phyloP scores from a whole-genome alignment of 108 stramenopile genomes.

The Fistulifera pelliculosa region DNA sequence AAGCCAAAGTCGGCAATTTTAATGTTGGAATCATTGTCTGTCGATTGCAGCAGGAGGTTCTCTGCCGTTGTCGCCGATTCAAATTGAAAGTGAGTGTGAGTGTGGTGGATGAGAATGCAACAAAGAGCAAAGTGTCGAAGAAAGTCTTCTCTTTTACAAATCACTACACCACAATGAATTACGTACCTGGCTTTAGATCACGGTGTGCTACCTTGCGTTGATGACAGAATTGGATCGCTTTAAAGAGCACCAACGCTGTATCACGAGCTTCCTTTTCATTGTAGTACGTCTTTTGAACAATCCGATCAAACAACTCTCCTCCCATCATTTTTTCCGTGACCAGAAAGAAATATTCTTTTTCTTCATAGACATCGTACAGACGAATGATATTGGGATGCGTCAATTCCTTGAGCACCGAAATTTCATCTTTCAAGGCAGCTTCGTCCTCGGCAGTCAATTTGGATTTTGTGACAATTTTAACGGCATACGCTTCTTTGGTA shows the following conservation, averaged over 20 bases:
- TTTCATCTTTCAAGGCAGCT: slow-evolving; percentile 72
- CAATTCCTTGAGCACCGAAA: slow-evolving; percentile 45
- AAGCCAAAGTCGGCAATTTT: slow-evolving; percentile 99
- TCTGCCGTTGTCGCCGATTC: too few species aligned
- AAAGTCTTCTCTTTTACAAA: too few species aligned
- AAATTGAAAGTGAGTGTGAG: too few species aligned
- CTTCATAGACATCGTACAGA: slow-evolving; percentile 89
- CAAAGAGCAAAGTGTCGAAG: too few species aligned
- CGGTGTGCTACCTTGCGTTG: slow-evolving; percentile 68
- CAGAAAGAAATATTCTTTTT: slow-evolving; percentile 72
- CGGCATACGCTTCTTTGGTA: slow-evolving; percentile 54
- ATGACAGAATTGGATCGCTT: slow-evolving; percentile 82
- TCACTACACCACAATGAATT: too few species aligned
- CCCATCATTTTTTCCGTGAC: slow-evolving; percentile 86
- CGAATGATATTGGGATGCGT: slow-evolving; percentile 61
- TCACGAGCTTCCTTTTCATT: slow-evolving; percentile 77
- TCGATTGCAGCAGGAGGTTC: slow-evolving; percentile 28
- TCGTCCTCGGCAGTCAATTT: slow-evolving; percentile 80
- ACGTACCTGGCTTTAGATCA: slow-evolving; percentile 86
- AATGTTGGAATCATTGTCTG: slow-evolving; percentile 76
- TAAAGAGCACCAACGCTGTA: slow-evolving; percentile 55
- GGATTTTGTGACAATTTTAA: slow-evolving; percentile 77
- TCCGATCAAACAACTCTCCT: slow-evolving; percentile 90
- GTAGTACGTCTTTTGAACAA: slow-evolving; percentile 81
- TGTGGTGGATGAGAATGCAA: too few species aligned